Evolutionary conservation across 2,329 filamentous ascomycete species (phyloP), one percentile per base, ranked within the genome.

Genomic region (Fusarium falciforme): DNA sequence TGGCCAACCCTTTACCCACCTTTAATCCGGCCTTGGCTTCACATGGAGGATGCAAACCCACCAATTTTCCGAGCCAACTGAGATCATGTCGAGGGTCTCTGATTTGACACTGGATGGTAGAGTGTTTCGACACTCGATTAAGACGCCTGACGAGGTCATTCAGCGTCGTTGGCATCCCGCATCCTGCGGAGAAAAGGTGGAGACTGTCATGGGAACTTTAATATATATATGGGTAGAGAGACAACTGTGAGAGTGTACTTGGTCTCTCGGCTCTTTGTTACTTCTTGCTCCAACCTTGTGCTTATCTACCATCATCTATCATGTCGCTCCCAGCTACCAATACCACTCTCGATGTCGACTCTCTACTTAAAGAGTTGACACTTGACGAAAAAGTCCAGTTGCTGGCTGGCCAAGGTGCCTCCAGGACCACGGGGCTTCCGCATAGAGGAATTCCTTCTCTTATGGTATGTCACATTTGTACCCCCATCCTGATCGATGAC

Each of bases 311-410:
- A 7, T 25, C 20, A 25, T 16, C 42, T 5, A 17, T 9, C 42
- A 47, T 47, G 42, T 6, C 42, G 9, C 42, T 17, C 8, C 42
- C 22, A 9, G 16, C 22, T 47, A 8, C 42, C 22, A 25, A 25
- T 17, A 4, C 22, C 22, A 16, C 22, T 16, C 42, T 47, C 14
- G 49, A 76, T 5, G 72, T 75, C 3, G 40, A 75, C n/a, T 52
- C 65, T 55, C 60, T 75, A 3, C 27, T 76, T 8, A 58, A 64
- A 44, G 52, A 72, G 6, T 54, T 76, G 4, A 75, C 67, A 12
- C 63, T 76, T n/a, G 67, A 67, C 17, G 74, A 76, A 49, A 76
- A 76, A 47, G 42, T 76, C 16, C 59, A 72, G 2, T 58, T 76
- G 40, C 67, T 76, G 6, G 72, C 74, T 1, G 74, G 74, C 5